Evolutionary conservation across 805 yeast species (phyloP).

Genomic region (Wickerhamomyces canadensis): DNA sequence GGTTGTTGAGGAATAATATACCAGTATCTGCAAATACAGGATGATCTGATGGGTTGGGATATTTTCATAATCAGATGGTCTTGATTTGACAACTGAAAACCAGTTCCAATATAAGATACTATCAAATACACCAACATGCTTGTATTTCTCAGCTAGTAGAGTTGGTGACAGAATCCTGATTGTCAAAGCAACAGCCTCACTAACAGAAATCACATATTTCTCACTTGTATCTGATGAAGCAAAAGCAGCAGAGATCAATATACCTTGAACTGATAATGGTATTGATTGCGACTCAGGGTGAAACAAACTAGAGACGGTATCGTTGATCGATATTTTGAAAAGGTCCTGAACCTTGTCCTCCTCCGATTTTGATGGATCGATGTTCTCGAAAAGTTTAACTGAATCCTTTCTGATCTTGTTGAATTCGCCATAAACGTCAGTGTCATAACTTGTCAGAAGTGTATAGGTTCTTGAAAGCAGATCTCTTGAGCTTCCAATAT

Average conservation of each 20-base stretch:
- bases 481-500: conserved; percentile 27
- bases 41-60: conserved; percentile 30
- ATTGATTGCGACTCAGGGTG: conserved; percentile 25
- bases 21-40: conserved; percentile 36
- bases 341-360: conserved; percentile 31
- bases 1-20: conserved; percentile 31
- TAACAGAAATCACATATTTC: conserved; percentile 11
- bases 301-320: conserved; percentile 24
- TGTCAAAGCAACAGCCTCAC: conserved; percentile 35
- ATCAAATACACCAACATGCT: conserved; percentile 23
- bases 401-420: conserved; percentile 30
- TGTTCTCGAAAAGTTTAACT: conserved; percentile 35
- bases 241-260: conserved; percentile 25
- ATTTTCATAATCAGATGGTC: conserved; percentile 15
- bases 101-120: conserved; percentile 31
- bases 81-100: conserved; percentile 25
- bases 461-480: conserved; percentile 36
- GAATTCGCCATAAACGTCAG: conserved; percentile 44
- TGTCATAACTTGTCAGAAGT: conserved; percentile 61
- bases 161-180: conserved; percentile 38
- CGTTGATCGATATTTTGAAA: conserved; percentile 32
- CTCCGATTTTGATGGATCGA: conserved; percentile 25
- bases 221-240: conserved; percentile 13
- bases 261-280: conserved; percentile 28
- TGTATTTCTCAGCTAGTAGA: conserved; percentile 20